A percentile compares a stretch with the other conserved stretches of the same genome.
phyloP scores from a whole-genome alignment of 2,329 filamentous ascomycete genomes.

The Cercospora sp. region DNA sequence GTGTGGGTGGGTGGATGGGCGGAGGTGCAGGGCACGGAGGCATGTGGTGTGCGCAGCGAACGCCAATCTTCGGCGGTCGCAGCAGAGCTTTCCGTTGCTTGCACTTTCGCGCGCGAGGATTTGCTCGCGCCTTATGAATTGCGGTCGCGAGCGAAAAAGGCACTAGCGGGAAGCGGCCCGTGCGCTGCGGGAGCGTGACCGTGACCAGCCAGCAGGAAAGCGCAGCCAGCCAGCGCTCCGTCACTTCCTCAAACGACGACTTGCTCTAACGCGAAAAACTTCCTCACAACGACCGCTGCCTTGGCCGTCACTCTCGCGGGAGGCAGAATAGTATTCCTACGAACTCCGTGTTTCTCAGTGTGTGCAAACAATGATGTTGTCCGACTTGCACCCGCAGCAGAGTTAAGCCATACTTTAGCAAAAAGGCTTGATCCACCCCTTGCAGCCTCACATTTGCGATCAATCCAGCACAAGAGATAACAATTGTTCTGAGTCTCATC shows the following conservation, averaged over 20 bases:
- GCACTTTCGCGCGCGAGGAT: not conserved
- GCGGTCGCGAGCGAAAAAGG: not conserved
- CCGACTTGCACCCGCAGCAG: not conserved
- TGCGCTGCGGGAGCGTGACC: not conserved
- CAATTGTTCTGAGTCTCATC: not conserved
- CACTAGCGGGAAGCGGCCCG: not conserved
- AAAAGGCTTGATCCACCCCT: slow-evolving; percentile 11
- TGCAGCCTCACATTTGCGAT: slow-evolving; percentile 7
- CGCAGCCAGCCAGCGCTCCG: not conserved
- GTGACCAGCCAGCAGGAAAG: not conserved
- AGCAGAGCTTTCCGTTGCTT: slow-evolving; percentile 1
- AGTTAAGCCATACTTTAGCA: slow-evolving; percentile 6
- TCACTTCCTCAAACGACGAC: not conserved
- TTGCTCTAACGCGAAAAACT: not conserved
- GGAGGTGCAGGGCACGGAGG: not conserved
- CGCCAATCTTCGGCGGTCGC: not conserved
- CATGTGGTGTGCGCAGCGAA: slow-evolving; percentile 7
- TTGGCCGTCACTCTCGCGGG: not conserved
- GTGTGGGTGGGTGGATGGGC: not conserved
- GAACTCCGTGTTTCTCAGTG: not conserved
- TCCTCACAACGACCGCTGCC: not conserved
- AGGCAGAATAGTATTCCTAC: not conserved
- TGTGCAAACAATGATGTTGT: not conserved
- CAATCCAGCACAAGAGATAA: not conserved
- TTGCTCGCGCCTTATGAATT: not conserved